Base-by-base conservation (phyloP, 2,329 filamentous ascomycete species). In the Myotisia sp. region DNA sequence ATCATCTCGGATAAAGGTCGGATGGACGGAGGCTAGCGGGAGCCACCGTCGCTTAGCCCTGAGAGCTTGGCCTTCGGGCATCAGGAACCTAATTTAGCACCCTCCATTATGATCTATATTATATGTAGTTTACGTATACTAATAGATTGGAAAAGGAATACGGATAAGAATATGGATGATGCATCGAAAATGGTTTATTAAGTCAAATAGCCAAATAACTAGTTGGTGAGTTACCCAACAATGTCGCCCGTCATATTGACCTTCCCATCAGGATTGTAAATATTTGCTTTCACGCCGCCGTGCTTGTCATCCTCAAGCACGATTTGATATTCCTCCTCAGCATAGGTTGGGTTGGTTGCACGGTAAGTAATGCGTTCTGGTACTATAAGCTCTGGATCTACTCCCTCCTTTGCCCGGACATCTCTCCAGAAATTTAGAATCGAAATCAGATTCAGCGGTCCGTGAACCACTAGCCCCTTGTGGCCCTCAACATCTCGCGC, bases 311-410 rank as follows among this genome's bases (percentile, higher is more conserved):
- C 48, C 31, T 58, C 52, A 40, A 67, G 46, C 12, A 61, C 45
- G 42, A 65, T 53, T 29, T 54, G 49, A 48, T 68, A 67, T 37
- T 52, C 49, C 40, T 68, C 64, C 8, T 59, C 59, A 1, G 56
- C 64, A 54, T 68, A 69, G 13, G 68, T 40, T 3, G 65, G 64
- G 38, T 54, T 62, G 9, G 64, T 68, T 14, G 64, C 65, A 8
- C 65, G 51, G 43, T 69, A 69, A 2, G 44, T 48, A 29, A 68
- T 62, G 26, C 52, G 59, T 40, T 54, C 49, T 1, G 64, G 64
- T 2, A 62, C 41, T 2, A 51, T 33, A 18, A 51, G 33, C 6
- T 44, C 45, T 4, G 43, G 35, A 6, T 44, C 46, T 3, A 32
- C 42, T 5, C 40, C 42, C 2, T 40, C 40, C 17, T 32, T 40